These are phyloP conservation scores for Amphibolis antarctica DNA, from an alignment of 106 monocot genomes.

Conservation along the genomic window DNA sequence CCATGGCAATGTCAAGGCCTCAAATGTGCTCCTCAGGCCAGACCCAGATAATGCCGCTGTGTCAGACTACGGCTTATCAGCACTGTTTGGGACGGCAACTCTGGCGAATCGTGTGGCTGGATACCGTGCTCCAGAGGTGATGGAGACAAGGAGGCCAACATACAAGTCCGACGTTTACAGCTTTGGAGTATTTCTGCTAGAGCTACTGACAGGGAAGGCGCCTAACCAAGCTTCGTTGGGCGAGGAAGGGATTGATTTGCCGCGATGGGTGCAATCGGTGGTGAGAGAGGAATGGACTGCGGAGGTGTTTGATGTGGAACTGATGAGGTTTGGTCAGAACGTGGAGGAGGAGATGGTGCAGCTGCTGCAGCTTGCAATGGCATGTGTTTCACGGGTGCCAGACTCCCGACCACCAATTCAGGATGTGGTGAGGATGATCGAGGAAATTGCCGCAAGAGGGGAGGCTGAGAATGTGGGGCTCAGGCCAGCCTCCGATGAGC, in stretches of 20 bases:
- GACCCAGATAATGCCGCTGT: slow-evolving; percentile 37
- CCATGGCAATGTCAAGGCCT: slow-evolving; percentile 84
- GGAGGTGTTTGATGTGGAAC: slow-evolving; percentile 61
- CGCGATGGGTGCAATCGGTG: slow-evolving; percentile 84
- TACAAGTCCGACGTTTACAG: slow-evolving; percentile 83
- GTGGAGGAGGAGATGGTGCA: slow-evolving; percentile 78
- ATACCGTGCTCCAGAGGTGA: slow-evolving; percentile 78
- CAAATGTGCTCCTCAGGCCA: slow-evolving; percentile 66
- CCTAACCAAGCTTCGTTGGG: slow-evolving; percentile 54
- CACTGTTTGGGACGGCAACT: slow-evolving; percentile 26
- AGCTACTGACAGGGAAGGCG: slow-evolving; percentile 81
- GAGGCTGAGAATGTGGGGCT: slow-evolving; percentile 21
- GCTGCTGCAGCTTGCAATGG: slow-evolving; percentile 60
- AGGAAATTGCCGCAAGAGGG: slow-evolving; percentile 32
- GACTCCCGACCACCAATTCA: slow-evolving; percentile 38
- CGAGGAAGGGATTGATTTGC: slow-evolving; percentile 72
- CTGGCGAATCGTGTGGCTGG: slow-evolving; percentile 27
- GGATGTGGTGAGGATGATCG: slow-evolving; percentile 48
- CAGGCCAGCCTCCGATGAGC: slow-evolving; percentile 23
- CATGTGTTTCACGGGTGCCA: slow-evolving; percentile 34
- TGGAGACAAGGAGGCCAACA: slow-evolving; percentile 47
- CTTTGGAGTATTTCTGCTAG: slow-evolving; percentile 77
- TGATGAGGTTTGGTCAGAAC: slow-evolving; percentile 25
- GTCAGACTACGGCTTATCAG: slow-evolving; percentile 51
- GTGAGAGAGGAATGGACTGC: slow-evolving; percentile 78